phyloP scores from a whole-genome alignment of 2,329 filamentous ascomycete species.

The Didymella pinodella region DNA sequence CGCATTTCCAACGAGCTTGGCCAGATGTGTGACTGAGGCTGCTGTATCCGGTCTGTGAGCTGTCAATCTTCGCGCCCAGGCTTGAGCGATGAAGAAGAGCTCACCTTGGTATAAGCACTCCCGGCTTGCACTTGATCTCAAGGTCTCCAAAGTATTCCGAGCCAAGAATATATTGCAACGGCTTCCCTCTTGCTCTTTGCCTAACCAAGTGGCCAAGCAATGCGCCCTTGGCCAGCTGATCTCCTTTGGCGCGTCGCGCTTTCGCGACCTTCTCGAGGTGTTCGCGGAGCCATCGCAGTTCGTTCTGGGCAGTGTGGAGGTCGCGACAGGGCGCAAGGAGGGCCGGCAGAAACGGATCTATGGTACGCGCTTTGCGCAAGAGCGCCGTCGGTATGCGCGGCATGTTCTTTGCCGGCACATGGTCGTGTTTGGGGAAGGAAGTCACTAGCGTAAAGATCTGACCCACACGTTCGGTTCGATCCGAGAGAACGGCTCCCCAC shows the following conservation, averaged over 20 bases:
- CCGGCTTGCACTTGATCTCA: conserved; percentile 76
- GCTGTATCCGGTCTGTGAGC: conserved; percentile 57
- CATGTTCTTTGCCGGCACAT: conserved; percentile 38
- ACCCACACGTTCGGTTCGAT: conserved; percentile 1
- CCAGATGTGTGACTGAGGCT: conserved; percentile 47
- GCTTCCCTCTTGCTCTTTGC: conserved; percentile 67
- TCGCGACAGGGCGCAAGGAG: conserved; percentile 72
- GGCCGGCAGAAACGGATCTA: conserved; percentile 64
- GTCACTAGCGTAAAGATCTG: conserved; percentile 13
- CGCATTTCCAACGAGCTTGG: conserved; percentile 35
- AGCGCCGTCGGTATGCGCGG: conserved; percentile 69
- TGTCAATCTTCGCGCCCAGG: conserved; percentile 22
- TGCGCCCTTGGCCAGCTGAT: conserved; percentile 28
- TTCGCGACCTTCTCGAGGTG: conserved; percentile 54
- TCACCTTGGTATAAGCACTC: conserved; percentile 84
- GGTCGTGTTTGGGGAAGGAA: conserved; percentile 6
- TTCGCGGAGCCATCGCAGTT: conserved; percentile 76
- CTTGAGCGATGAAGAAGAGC: conserved; percentile 32
- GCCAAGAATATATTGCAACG: conserved; percentile 89
- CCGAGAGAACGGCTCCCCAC: not conserved
- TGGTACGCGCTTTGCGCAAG: conserved; percentile 61
- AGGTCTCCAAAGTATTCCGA: conserved; percentile 86
- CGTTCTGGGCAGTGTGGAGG: conserved; percentile 69
- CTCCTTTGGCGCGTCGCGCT: conserved; percentile 31
- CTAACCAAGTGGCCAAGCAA: conserved; percentile 38